Base-by-base conservation (phyloP, 2,329 filamentous ascomycete genomes). In the Botrytis fabae region DNA sequence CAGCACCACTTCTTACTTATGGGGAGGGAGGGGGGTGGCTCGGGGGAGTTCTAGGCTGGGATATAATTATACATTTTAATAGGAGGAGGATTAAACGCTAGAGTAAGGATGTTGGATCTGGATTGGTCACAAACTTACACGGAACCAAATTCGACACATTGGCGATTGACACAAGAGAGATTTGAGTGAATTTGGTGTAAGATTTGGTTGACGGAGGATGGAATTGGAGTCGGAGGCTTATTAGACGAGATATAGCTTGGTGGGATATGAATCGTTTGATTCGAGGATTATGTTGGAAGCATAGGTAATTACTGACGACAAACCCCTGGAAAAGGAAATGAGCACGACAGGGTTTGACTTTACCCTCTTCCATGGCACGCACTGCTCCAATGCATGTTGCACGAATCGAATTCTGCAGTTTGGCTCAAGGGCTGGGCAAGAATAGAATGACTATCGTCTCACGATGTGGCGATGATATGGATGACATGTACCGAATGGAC, bases 321-420 rank as follows among this genome's bases (percentile, higher is more conserved):
- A 54, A 38, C 32, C 64, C 64, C 48, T 68, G 64, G n/a, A 57
- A 68, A 57, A 57, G 51, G 65, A 68, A 57, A 68, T 68, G 38
- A 57, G 65, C 18, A 42, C 42, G 48, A 57, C 65, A 32, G 20
- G 65, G 65, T 28, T 32, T 2, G 6, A 46, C 8, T 48, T 44
- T 63, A 44, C 25, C n/a, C 61, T 35, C 5, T 46, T 9, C 14
- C 38, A 62, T 40, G 42, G 62, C 46, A 44, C 44, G 14, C 20
- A 64, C 44, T 46, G 32, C 22, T 46, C 14, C 28, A 63, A 40
- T 63, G 25, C 25, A 38, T 20, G 48, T 54, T n/a, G 16, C 48
- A 51, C 22, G 48, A n/a, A n/a, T 14, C 3, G 25, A 51, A 4
- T 48, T 48, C 22, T 25, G 46, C 46, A 48, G 12, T 48, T 25